phyloP scores from a whole-genome alignment of 2,329 filamentous ascomycete genomes.

The Penicillium capsulatum region DNA sequence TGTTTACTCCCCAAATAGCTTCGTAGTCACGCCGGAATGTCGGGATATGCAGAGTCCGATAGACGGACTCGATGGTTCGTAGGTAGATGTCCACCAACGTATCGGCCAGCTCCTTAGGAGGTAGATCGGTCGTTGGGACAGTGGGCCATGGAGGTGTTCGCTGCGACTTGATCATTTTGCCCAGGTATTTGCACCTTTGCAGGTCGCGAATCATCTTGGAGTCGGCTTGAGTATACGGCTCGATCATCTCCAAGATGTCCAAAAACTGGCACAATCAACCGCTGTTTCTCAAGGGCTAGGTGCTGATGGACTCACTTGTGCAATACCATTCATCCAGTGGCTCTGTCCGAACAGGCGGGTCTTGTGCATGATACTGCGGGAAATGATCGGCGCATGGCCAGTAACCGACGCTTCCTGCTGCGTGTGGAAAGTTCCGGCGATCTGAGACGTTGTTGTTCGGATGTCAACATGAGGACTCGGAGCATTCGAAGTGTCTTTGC shows the following conservation, averaged over 20 bases:
- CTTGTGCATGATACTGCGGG: slow-evolving; percentile 50
- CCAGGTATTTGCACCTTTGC: slow-evolving; percentile 52
- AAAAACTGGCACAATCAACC: too few relatives aligned
- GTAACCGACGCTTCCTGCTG: slow-evolving; percentile 36
- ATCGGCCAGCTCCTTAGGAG: slow-evolving; percentile 44
- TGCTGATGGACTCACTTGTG: slow-evolving; percentile 13
- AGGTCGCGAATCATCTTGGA: slow-evolving; percentile 39
- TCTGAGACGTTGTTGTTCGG: slow-evolving; percentile 38
- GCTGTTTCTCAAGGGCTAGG: too few relatives aligned
- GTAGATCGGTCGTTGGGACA: slow-evolving; percentile 42
- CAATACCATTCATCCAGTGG: slow-evolving; percentile 52
- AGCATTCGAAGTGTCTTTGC: slow-evolving; percentile 8
- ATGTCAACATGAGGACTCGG: slow-evolving; percentile 28
- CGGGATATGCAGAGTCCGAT: slow-evolving; percentile 56
- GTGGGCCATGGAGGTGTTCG: slow-evolving; percentile 50
- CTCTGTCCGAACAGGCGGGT: slow-evolving; percentile 54
- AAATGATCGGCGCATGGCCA: slow-evolving; percentile 32
- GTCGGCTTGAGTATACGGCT: slow-evolving; percentile 36
- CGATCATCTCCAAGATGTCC: slow-evolving; percentile 43
- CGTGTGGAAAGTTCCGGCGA: slow-evolving; percentile 45
- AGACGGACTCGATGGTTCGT: slow-evolving; percentile 52
- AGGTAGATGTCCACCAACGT: slow-evolving; percentile 52
- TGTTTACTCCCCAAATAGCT: slow-evolving; percentile 43
- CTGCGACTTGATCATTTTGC: slow-evolving; percentile 50
- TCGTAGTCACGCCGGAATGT: slow-evolving; percentile 55